Evolutionary conservation across 2,329 filamentous ascomycete genomes (phyloP), one percentile per base, ranked within the genome.

Genomic region (Metarhizium brunneum): DNA sequence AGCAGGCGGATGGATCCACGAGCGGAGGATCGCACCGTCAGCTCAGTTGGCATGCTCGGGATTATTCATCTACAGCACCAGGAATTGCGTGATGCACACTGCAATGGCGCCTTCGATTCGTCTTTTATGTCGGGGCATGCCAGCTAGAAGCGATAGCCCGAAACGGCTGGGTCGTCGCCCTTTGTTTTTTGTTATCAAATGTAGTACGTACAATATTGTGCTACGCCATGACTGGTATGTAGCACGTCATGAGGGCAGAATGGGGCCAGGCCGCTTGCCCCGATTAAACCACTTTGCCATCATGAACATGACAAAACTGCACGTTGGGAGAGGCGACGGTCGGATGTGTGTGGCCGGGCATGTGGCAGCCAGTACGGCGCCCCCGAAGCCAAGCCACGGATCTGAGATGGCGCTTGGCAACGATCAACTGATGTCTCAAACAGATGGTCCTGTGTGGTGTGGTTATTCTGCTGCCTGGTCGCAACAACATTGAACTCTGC

Each of bases 51-150:
- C 25, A 25, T 25, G 25, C 25, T 25, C 25, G 4, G 25, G 25
- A 25, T 25, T 25, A 25, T 25, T 25, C 25, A 25, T 25, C 25
- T 25, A 25, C 25, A 25, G 25, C 25, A 25, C 25, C 40, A 43
- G 38, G 40, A 20, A 54, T 54, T 50, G 53, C 54, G 54, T 55
- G 42, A 51, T 55, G 18, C 10, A 38, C 47, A 42, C 30, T 10
- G 49, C 29, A 38, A 47, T 55, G 20, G 32, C 14, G 36, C 25
- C 51, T 53, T 35, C 40, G 6, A 18, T 6, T 6, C 13, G 2
- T 6, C n/a, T 16, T 3, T 16, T 6, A 16, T 6, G 40, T 18
- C 3, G 40, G 25, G 25, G 25, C 25, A 43, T n/a, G 40, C 40
- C 10, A 43, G 11, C 40, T 43, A 18, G 11, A 43, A 43, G 10